Evolutionary conservation across 2,329 filamentous ascomycete species (phyloP), one percentile per base, ranked within the genome.

Genomic region (Madurella mycetomatis): DNA sequence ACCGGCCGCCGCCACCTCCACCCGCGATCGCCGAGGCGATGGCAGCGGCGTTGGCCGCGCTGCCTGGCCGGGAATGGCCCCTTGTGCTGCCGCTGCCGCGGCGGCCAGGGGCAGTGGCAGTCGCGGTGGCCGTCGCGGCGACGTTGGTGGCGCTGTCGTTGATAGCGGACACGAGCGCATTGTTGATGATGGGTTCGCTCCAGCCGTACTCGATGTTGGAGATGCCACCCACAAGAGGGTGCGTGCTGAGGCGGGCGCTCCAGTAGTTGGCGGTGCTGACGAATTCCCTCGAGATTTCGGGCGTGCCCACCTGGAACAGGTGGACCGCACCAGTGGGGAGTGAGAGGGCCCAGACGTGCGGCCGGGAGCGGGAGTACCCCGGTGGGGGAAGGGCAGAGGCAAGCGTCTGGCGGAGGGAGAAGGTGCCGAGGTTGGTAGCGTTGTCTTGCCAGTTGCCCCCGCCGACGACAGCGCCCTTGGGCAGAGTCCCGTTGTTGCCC

Each of bases 401-500:
- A 60, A 97, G 88, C 0, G 92, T 95, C 69, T 97, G 92, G 17
- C 92, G 84, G 8, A 99, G 82, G 42, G 88, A 85, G 70, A 96
- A 97, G 17, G 86, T 87, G 64, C 90, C 92, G 9, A 96, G 78
- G 60, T 86, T 90, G 60, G 95, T 91, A 5, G 94, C 94, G 67
- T 95, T 97, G 62, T 96, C 92, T 70, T 92, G 92, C 94, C 94
- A 99, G 70, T 99, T 97, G 19, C 94, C 94, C 57, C 94, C 94
- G 61, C 94, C 94, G 2, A 97, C 94, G 7, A 85, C 82, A 12
- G 83, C 84, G 9, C 80, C 79, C 54, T 76, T 77, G 49, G 76
- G 71, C 19, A 73, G 48, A 1, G 46, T 55, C 9, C 51, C 54
- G 49, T 9, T 15, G 34, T 37, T 37, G 34, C 52, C 51, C 4